Conservation (phyloP, 1,284 basidiomycete species). For the Austropuccinia psidii region DNA sequence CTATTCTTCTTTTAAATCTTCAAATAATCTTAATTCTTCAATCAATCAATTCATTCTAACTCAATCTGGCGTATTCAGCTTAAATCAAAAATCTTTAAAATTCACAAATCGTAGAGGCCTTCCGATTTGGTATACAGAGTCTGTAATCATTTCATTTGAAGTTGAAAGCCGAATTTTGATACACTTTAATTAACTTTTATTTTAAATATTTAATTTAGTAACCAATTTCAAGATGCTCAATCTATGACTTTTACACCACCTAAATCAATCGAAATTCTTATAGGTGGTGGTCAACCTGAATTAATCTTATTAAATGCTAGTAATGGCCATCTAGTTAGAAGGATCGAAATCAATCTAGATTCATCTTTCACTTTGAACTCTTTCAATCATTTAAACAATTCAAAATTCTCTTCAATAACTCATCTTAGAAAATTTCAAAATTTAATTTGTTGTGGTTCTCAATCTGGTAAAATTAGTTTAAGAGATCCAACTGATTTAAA, state of each 20-base stretch:
- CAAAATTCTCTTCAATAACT: conserved; percentile 29
- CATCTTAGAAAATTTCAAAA: conserved; percentile 32
- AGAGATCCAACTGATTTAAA: conserved; percentile 33
- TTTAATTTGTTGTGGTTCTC: conserved; percentile 35
- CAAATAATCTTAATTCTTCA: conserved; percentile 40
- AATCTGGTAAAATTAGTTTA: conserved; percentile 32
- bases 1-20: conserved; percentile 44
- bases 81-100: conserved; percentile 47
- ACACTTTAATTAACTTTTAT: neutral
- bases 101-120: conserved; percentile 48
- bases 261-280: conserved; percentile 31
- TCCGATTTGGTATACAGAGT: conserved; percentile 46
- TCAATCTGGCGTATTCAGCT: conserved; percentile 47
- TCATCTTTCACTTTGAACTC: neutral
- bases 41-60: conserved; percentile 46
- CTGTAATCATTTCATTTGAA: neutral
- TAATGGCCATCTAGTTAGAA: conserved; percentile 30
- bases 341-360: conserved; percentile 10
- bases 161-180: neutral
- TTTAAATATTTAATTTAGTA: neutral
- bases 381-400: neutral
- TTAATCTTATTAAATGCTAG: conserved; percentile 35
- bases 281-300: conserved; percentile 36
- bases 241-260: conserved; percentile 8
- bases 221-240: conserved; percentile 13